Evolutionary conservation across 306 rosid species (phyloP).

Genomic region (Boehmeria nivea): DNA sequence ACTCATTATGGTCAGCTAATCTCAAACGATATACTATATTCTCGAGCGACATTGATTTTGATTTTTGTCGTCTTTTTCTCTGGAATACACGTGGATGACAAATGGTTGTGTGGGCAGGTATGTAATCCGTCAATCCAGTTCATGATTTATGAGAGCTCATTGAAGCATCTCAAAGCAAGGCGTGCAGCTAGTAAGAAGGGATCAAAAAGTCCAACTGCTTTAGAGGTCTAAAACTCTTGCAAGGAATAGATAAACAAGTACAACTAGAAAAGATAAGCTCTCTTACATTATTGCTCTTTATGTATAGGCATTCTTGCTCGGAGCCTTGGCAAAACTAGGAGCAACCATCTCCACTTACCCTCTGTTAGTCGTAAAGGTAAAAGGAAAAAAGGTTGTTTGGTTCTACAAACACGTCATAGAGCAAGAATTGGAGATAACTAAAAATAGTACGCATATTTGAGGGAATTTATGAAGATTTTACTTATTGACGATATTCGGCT

Average conservation of each 20-base stretch:
- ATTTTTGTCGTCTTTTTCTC: not conserved
- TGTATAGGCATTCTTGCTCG: slow-evolving; percentile 56
- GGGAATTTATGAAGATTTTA: no score
- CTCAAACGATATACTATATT: not conserved
- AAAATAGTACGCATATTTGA: no score
- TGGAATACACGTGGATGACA: not conserved
- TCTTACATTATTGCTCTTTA: not conserved
- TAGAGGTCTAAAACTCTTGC: slow-evolving; percentile 41
- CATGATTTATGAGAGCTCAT: slow-evolving; percentile 68
- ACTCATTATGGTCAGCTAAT: slow-evolving; percentile 61
- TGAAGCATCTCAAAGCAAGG: slow-evolving; percentile 53
- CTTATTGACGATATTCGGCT: not conserved
- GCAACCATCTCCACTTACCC: slow-evolving; percentile 78
- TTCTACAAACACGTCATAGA: not conserved
- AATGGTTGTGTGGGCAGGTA: slow-evolving; percentile 44
- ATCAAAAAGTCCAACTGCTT: slow-evolving; percentile 41
- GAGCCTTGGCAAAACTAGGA: slow-evolving; percentile 88
- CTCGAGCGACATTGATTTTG: not conserved
- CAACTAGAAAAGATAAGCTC: no score
- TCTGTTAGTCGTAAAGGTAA: slow-evolving; percentile 79
- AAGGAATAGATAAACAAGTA: no score
- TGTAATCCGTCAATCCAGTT: slow-evolving; percentile 88
- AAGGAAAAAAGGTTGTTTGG: not conserved
- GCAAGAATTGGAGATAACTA: no score
- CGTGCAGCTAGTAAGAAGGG: slow-evolving; percentile 46